Evolutionary conservation across 225 moss, liverwort and hornwort species (phyloP), one percentile per base, ranked within the genome.

Genomic region (Pseudisothecium myosuroides): DNA sequence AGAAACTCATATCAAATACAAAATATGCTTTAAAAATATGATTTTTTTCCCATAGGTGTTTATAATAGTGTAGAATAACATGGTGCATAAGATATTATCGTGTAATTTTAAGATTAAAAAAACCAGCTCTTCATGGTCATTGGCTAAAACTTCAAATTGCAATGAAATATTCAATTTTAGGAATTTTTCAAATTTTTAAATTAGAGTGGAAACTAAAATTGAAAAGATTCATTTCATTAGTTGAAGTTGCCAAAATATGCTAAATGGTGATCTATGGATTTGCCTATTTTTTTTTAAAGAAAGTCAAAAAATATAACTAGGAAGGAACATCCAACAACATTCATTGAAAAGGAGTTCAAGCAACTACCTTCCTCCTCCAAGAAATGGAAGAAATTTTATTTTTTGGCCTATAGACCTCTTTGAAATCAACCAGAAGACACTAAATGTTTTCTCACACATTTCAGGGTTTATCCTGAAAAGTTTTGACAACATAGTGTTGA

Each of bases 71-170:
- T 17, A 45, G 17, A 45, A 47, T 1, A 31, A 47, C 0, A 10
- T 31, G 0, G 11, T 74, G 7, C 2, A 11, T 4, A 31, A 47
- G 47, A 47, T 17, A 3, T 17, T 29, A 17, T 29, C 6, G 0
- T 73, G 29, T 17, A 3, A 10, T 45, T 45, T 1, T 27, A 73
- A 28, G 4, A 47, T 73, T 47, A 73, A 11, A 73, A 73, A 73
- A 28, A 28, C 16, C 3, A 14, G 17, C 10, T 10, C 10, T 73
- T 3, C 4, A 17, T 45, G 28, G 10, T 28, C 17, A 73, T 72
- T 45, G 73, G 6, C 10, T 5, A 27, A 17, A 29, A 45, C 2
- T 73, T 45, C 45, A 73, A 45, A 28, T 29, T 73, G 45, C 28
- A 27, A 16, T 16, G 3, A 5, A 72, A 16, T 43, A 43, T 43